A percentile compares a stretch with the other conserved stretches of the same genome.
These are phyloP conservation scores for Hepatocystis sp. DNA, from an alignment of 169 alveolate species.

Conservation along the genomic window DNA sequence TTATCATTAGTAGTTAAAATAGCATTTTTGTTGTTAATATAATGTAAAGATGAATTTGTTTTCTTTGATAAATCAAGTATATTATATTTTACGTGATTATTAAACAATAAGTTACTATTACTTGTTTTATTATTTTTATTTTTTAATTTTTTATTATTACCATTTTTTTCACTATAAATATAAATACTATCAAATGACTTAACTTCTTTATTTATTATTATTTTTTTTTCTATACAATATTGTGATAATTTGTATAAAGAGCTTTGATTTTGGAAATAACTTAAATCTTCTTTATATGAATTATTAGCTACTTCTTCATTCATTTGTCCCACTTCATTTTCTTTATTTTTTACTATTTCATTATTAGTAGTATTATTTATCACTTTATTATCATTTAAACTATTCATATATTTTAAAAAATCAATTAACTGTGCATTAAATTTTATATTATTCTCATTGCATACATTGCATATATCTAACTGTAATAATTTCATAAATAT, in stretches of 20 bases:
- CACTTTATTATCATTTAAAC: constrained; percentile 62
- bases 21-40: constrained; percentile 5
- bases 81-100: no score
- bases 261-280: constrained; percentile 31
- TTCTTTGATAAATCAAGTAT: constrained; percentile 20
- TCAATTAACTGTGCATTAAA: constrained; percentile 14
- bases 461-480: constrained; percentile 56
- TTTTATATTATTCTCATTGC: constrained; percentile 12
- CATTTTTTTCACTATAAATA: constrained; percentile 39
- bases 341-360: background rate
- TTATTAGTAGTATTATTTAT: no score
- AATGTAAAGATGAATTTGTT: constrained; percentile 7
- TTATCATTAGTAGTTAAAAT: constrained; percentile 15
- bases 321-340: background rate
- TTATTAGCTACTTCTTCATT: background rate
- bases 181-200: constrained; percentile 46
- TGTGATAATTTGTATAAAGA: constrained; percentile 66
- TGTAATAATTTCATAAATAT: constrained; percentile 55
- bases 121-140: constrained; percentile 2
- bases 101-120: constrained; percentile 3
- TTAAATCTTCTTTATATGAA: constrained; percentile 23
- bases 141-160: background rate
- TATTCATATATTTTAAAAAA: constrained; percentile 12
- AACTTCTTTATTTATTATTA: constrained; percentile 19
- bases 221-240: constrained; percentile 57